phyloP scores from a whole-genome alignment of 2,329 filamentous ascomycete species.

The Trichoderma aggressivum region DNA sequence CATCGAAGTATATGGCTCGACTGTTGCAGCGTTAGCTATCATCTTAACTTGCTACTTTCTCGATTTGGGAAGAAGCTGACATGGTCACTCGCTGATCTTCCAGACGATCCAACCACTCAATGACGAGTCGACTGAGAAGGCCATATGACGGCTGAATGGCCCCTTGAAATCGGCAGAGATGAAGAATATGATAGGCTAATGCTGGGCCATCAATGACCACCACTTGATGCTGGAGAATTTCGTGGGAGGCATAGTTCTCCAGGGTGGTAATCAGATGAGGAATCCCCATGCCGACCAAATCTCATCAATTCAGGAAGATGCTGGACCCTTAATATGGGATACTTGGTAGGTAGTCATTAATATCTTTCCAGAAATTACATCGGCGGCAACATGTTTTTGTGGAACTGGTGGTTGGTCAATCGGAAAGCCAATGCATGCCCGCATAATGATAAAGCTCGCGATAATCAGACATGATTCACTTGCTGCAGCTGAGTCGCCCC shows the following conservation, averaged over 20 bases:
- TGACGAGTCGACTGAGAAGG: conserved; percentile 56
- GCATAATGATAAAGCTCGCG: background rate
- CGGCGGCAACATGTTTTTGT: background rate
- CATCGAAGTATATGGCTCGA: conserved; percentile 79
- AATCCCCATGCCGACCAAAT: conserved; percentile 51
- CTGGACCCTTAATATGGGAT: background rate
- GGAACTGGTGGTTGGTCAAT: background rate
- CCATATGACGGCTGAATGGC: conserved; percentile 59
- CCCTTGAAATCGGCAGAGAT: conserved; percentile 50
- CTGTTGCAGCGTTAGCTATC: conserved; percentile 23
- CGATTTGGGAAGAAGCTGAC: conserved; percentile 42
- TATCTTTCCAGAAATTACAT: background rate
- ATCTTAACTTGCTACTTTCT: background rate
- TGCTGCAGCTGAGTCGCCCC: background rate
- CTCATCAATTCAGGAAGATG: background rate
- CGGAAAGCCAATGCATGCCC: background rate
- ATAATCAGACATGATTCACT: background rate
- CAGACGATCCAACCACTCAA: conserved; percentile 62
- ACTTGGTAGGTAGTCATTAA: background rate
- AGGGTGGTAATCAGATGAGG: conserved; percentile 52
- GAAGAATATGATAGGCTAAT: conserved; percentile 70
- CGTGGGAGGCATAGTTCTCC: conserved; percentile 47
- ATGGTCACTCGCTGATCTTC: conserved; percentile 54
- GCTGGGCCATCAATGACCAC: conserved; percentile 74
- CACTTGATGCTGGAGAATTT: conserved; percentile 39